A percentile compares a stretch with the other conserved stretches of the same genome.
Conservation (phyloP, 805 yeast species). For the Candida andamanensis region DNA sequence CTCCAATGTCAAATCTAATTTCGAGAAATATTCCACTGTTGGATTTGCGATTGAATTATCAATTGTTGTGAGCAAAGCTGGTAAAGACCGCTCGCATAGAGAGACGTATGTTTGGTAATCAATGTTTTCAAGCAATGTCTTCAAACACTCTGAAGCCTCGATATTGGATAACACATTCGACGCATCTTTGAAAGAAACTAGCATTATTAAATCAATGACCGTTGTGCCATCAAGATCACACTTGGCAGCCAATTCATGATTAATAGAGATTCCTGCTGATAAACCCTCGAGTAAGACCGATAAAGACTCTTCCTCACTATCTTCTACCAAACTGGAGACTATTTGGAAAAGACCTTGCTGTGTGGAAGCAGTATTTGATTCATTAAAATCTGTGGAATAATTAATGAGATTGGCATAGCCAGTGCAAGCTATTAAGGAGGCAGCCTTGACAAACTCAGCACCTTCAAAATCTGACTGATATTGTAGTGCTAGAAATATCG, state of each 20-base stretch:
- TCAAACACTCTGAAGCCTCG: conserved; percentile 67
- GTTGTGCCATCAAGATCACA: conserved; percentile 13
- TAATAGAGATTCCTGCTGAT: conserved; percentile 47
- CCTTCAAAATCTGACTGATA: neutral
- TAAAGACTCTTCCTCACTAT: conserved; percentile 76
- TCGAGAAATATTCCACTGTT: conserved; percentile 51
- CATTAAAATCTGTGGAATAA: conserved; percentile 9
- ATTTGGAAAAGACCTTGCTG: conserved; percentile 35
- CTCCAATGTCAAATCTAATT: conserved; percentile 54
- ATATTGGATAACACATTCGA: conserved; percentile 65
- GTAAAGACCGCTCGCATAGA: conserved; percentile 50
- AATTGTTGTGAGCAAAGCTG: conserved; percentile 39
- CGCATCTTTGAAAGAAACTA: conserved; percentile 66
- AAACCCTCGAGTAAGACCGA: conserved; percentile 67
- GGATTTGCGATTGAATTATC: conserved; percentile 17
- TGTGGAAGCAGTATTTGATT: conserved; percentile 9
- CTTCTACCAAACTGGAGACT: conserved; percentile 45
- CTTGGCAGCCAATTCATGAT: conserved; percentile 21
- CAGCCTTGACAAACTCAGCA: conserved; percentile 18
- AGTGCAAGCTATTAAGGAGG: conserved; percentile 49
- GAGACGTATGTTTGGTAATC: conserved; percentile 39
- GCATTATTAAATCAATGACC: conserved; percentile 55
- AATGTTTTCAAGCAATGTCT: conserved; percentile 48
- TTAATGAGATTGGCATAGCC: conserved; percentile 36
- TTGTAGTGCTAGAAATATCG: conserved; percentile 19